Percentiles rank a stretch among this genome's conserved stretches.
These are phyloP conservation scores for Corymbia citriodora DNA, from an alignment of 441 rosid genomes.

Conservation along the genomic window DNA sequence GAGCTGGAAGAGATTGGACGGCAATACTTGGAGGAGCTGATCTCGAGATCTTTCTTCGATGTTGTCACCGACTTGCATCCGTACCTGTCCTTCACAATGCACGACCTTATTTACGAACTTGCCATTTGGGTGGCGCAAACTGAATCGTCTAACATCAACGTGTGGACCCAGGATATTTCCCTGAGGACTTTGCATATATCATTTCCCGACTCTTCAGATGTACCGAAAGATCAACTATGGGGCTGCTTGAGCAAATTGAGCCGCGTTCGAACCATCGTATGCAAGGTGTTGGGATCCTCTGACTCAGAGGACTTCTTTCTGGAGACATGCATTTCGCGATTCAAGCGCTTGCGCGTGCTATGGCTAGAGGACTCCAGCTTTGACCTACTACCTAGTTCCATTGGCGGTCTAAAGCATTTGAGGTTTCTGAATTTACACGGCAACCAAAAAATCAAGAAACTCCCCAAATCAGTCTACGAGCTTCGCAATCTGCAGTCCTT, in stretches of 20 bases:
- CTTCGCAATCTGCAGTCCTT: conserved; percentile 7
- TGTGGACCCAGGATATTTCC: background rate
- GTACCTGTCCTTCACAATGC: rapidly evolving
- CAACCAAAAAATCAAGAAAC: background rate
- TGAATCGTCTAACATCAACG: background rate
- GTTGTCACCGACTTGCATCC: rapidly evolving
- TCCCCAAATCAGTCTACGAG: conserved; percentile 1
- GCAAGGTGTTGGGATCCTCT: background rate
- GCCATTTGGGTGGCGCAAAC: background rate
- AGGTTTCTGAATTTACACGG: background rate
- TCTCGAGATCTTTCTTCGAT: rapidly evolving
- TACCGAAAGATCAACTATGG: too few relatives aligned
- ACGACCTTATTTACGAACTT: background rate
- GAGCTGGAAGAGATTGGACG: background rate
- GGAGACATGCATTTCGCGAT: background rate
- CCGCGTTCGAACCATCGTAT: rapidly evolving
- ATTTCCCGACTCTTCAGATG: background rate
- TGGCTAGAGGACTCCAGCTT: rapidly evolving
- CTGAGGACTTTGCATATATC: background rate
- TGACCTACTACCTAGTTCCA: background rate
- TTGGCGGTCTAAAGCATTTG: conserved; percentile 9
- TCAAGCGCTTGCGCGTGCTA: background rate
- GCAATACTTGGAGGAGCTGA: background rate
- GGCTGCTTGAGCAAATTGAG: background rate
- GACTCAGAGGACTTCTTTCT: background rate